Percentiles rank a stretch among this genome's conserved stretches.
These are phyloP conservation scores for Thelonectria rubi DNA, from an alignment of 2,329 filamentous ascomycete species.

Conservation along the genomic window DNA sequence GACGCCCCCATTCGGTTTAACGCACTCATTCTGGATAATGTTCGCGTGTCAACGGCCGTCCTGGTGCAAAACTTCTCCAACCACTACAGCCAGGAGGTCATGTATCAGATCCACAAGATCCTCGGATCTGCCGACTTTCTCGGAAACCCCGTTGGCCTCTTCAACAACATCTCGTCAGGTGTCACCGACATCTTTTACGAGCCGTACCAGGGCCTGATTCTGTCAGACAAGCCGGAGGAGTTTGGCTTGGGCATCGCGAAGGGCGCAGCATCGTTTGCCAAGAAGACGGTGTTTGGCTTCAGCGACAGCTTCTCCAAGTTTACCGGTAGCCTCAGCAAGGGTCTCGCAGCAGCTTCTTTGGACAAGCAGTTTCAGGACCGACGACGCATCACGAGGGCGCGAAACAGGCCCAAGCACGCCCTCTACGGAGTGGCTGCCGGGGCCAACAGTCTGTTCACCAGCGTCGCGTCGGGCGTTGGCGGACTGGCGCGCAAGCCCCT, in stretches of 20 bases:
- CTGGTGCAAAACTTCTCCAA: conserved; percentile 87
- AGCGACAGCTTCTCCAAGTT: conserved; percentile 98
- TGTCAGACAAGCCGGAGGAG: conserved; percentile 94
- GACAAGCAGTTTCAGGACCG: conserved; percentile 99
- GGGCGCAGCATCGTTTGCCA: conserved; percentile 95
- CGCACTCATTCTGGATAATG: conserved; percentile 93
- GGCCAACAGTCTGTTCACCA: conserved; percentile 93
- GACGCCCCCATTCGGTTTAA: conserved; percentile 96
- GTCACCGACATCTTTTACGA: conserved; percentile 99
- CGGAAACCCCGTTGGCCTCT: conserved; percentile 94
- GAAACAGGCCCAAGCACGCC: conserved; percentile 96
- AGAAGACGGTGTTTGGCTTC: conserved; percentile 98
- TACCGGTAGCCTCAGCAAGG: conserved; percentile 96
- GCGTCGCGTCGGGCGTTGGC: conserved; percentile 91
- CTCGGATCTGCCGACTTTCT: conserved; percentile 97
- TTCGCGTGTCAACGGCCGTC: conserved; percentile 85
- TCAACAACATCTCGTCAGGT: conserved; percentile 98
- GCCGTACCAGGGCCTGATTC: conserved; percentile 96
- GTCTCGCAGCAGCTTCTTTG: conserved; percentile 90
- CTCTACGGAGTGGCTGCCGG: conserved; percentile 95
- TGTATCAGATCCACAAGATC: conserved; percentile 97
- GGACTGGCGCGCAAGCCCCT: conserved; percentile 93
- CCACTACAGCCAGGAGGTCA: conserved; percentile 95
- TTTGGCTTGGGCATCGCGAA: conserved; percentile 95
- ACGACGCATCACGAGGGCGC: conserved; percentile 88